phyloP scores from a whole-genome alignment of 2,329 filamentous ascomycete genomes.

The Coleophoma crateriformis region DNA sequence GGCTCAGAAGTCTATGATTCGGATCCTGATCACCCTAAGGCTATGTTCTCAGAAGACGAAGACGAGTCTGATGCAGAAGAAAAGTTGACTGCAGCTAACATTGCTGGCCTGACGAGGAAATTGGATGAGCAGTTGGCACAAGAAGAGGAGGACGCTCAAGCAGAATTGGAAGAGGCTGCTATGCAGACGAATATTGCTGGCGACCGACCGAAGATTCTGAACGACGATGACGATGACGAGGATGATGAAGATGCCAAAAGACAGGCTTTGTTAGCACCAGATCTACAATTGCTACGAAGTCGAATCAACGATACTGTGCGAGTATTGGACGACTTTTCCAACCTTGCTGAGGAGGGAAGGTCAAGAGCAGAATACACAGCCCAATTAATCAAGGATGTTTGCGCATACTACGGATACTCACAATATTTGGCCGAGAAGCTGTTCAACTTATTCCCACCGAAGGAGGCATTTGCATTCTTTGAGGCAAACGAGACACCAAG shows the following conservation, averaged over 20 bases:
- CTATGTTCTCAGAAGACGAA: conserved; percentile 94
- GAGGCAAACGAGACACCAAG: conserved; percentile 95
- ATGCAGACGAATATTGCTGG: conserved; percentile 91
- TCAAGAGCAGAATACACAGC: conserved; percentile 84
- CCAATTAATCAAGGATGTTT: conserved; percentile 86
- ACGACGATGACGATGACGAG: conserved; percentile 53
- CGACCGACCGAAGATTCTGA: conserved; percentile 63
- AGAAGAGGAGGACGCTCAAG: conserved; percentile 77
- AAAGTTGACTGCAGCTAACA: conserved; percentile 90
- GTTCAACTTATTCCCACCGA: conserved; percentile 83
- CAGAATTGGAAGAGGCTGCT: conserved; percentile 78
- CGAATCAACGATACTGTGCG: conserved; percentile 91
- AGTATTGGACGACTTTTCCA: conserved; percentile 82
- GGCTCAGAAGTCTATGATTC: conserved; percentile 34
- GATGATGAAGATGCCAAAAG: conserved; percentile 52
- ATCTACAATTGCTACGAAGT: conserved; percentile 81
- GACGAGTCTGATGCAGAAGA: conserved; percentile 85
- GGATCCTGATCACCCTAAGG: conserved; percentile 51
- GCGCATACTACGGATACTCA: conserved; percentile 95
- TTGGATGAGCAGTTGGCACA: conserved; percentile 72
- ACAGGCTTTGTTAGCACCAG: conserved; percentile 69
- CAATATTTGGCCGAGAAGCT: conserved; percentile 94
- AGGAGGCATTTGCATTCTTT: conserved; percentile 96
- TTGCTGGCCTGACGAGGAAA: conserved; percentile 82
- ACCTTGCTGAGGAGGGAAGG: conserved; percentile 71